Evolutionary conservation across 805 yeast species (phyloP), one percentile per base, ranked within the genome.

Genomic region (Yamadazyma sp.): DNA sequence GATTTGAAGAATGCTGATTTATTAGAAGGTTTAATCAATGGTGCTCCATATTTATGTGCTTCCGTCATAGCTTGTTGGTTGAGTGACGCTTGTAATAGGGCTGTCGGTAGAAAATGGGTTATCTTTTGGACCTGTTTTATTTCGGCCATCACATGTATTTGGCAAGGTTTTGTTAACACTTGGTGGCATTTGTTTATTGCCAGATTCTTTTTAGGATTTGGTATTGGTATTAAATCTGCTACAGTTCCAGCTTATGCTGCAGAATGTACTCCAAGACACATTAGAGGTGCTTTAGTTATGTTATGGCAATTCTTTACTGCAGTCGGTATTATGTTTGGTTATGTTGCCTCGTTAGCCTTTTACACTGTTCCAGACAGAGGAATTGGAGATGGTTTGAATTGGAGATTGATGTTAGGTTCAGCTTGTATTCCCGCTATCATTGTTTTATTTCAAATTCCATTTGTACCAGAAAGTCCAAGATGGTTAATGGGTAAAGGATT

Each of bases 221-320:
- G 86, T 24, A 70, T 80, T 47, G 87, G 87, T 35, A 70, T 78
- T 33, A 76, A 77, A 45, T 78, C 83, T 2, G 73, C 84, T 16
- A 78, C 83, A 10, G 82, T 78, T 7, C 86, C 86, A 4, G 76
- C 82, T 10, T 78, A 74, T 45, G 70, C 79, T 15, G 81, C 83
- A 9, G 85, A 79, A 50, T 70, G 78, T 48, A 52, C 78, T 7
- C 83, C 84, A 1, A 73, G 74, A 10, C 58, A 59, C 9, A 69
- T 75, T 26, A 65, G 86, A 50, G 87, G 86, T 31, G 75, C 83
- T 1, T 60, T 81, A 39, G 78, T 78, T 31, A 78, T 80, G 81
- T 64, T 75, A 59, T 80, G 85, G 83, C 86, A 81, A 59, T 76
- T 78, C 48, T 80, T 79, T 66, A 79, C 85, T 10, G 86, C 86